Evolutionary conservation across 1,139 yeast species (phyloP), one percentile per base, ranked within the genome.

Genomic region (Casaregolazyma suthepensis): DNA sequence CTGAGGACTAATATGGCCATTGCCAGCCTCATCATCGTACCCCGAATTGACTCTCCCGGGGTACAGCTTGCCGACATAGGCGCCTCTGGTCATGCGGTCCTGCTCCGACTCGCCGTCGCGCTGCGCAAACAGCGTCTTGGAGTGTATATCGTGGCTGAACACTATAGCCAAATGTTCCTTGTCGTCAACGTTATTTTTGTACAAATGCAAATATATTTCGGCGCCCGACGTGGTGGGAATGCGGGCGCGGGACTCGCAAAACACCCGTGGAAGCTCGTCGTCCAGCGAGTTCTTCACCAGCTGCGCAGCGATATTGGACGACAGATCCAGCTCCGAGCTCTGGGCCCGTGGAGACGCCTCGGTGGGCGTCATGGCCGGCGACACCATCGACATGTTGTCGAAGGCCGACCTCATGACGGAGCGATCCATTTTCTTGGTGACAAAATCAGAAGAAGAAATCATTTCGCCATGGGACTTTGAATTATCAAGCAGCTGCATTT

Each of bases 131-230:
- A 94, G 74, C 1, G 91, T 75, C 66, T 79, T 77, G 3, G 96
- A 88, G 60, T 96, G 77, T 51, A 94, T 83, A 61, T 87, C 87
- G 65, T 89, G 96, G 9, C 99, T 98, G 71, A 93, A 93, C 2
- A 93, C 99, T 57, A 94, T 93, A 9, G 99, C 99, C 63, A 94
- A 75, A 71, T 94, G 99, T 70, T 94, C 99, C 70, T 94, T 94
- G 56, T 81, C 76, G 71, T 94, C 99, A 54, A 85, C 73, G 65
- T 89, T 82, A 66, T 93, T 93, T 53, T 86, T 79, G 71, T 93
- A 94, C 51, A 94, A 71, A 71, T 94, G 99, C 54, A 94, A 74
- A 63, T 90, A 94, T 52, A 91, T 89, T 65, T 94, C 99, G 1
- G 95, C 91, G 4, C 96, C 96, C 54, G 82, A 82, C 1, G 94